Evolutionary conservation across 176 grass and related monocot species (phyloP).

Genomic region (Oryza meridionalis): DNA sequence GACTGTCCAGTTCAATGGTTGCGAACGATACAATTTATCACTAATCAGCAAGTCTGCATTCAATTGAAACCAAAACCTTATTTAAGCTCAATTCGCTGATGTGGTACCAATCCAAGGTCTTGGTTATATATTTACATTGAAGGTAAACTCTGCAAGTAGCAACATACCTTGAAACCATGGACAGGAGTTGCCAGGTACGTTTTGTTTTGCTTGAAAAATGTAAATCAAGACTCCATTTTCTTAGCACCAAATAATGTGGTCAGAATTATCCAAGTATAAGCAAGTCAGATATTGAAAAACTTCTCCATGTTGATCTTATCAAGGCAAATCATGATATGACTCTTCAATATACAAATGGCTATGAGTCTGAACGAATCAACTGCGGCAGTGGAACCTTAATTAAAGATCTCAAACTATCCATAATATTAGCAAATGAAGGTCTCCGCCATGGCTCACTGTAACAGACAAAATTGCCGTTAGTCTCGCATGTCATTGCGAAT

Average conservation of each 20-base stretch:
- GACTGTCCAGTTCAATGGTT: not conserved
- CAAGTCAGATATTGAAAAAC: slow-evolving; percentile 14
- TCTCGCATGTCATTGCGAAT: not conserved
- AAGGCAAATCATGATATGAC: slow-evolving; percentile 2
- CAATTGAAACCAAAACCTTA: not conserved
- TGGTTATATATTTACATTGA: not conserved
- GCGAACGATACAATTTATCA: not conserved
- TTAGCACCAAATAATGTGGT: slow-evolving; percentile 20
- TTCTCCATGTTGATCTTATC: slow-evolving; percentile 25
- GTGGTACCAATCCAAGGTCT: not conserved
- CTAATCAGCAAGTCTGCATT: not conserved
- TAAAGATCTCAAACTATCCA: slow-evolving; percentile 72
- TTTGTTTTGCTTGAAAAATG: slow-evolving; percentile 14
- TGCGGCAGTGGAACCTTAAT: slow-evolving; percentile 51
- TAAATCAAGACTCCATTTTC: slow-evolving; percentile 13
- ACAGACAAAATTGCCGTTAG: slow-evolving; percentile 27
- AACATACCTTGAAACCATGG: slow-evolving; percentile 45
- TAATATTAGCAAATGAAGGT: slow-evolving; percentile 84
- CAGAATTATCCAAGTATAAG: slow-evolving; percentile 17
- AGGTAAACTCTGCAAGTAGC: not conserved
- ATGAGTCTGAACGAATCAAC: slow-evolving; percentile 46
- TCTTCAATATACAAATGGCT: slow-evolving; percentile 23
- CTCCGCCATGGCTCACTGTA: slow-evolving; percentile 80
- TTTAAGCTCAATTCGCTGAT: not conserved
- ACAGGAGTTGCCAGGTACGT: slow-evolving; percentile 27